Evolutionary conservation across 2,329 filamentous ascomycete genomes (phyloP), one percentile per base, ranked within the genome.

Genomic region (Aspergillus pseudoglaucus): DNA sequence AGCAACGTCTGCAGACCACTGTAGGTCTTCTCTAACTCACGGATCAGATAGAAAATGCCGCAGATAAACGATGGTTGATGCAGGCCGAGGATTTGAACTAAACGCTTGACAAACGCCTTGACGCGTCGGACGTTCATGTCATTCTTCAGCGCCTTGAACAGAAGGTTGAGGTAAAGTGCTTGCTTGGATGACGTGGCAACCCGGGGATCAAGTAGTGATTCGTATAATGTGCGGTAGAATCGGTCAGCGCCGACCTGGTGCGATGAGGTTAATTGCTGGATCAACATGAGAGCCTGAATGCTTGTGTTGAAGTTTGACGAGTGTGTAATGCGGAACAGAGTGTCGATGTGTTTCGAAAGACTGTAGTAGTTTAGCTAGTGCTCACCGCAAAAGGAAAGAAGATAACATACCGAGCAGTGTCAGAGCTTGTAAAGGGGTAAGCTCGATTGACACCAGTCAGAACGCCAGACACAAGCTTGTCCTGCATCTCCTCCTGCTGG

Each of bases 241-340:
- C 93, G 82, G 61, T 98, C 93, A 10, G 85, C 84, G 4, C 86
- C 85, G 46, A 91, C 77, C 59, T 90, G 85, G 64, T 93, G 89
- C 3, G 84, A 81, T 1, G 83, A 77, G 0, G 90, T 88, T 23
- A 98, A 80, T 66, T 97, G 93, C 65, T 97, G 93, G 56, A 98
- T 94, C 42, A 98, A 76, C 72, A 95, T 86, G 55, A 98, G 79
- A 30, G 93, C 91, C 69, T 98, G 93, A 33, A 98, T 88, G 64
- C 90, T 93, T 1, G 93, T 98, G 72, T 97, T 98, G 79, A 98
- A 97, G 69, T 98, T 98, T 48, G 91, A 89, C 1, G 91, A 97
- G 70, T 98, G 93, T 0, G 93, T 95, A 60, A 98, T 93, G 59
- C 83, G 85, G 78, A 96, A 98, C 22, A 98, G 79, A 3, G 91